Evolutionary conservation across 768 basidiomycete species (phyloP), one percentile per base, ranked within the genome.

Genomic region (Guyanaporus albipodus): DNA sequence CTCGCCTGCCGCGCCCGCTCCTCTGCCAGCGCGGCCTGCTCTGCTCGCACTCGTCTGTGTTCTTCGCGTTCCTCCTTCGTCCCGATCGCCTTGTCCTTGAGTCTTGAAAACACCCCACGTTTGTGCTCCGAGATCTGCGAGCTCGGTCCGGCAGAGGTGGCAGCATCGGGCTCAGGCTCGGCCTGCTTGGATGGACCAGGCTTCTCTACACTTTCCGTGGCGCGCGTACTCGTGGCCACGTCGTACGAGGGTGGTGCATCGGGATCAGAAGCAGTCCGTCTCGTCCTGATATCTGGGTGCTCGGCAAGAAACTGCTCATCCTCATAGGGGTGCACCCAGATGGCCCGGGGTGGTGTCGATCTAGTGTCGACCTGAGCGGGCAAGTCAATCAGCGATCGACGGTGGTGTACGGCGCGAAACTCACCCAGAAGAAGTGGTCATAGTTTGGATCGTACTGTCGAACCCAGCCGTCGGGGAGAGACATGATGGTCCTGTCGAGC

Each of bases 241-340:
- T 56, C 61, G 40, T 66, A 66, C n/a, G 64, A 46, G 21, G 64
- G 64, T 4, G 64, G 64, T 1, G 46, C 57, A n/a, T 45, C 52
- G 28, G 43, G 18, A 6, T 47, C 36, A 15, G 44, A 4, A 6
- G 36, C 33, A 14, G 22, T 2, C 15, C 69, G 54, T 50, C 74
- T 73, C 46, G 73, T 67, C 44, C 60, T 62, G 8, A 68, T 51
- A 4, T 78, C 74, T 8, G 82, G 78, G 50, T 83, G 76, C 37
- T 77, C 74, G 5, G 49, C 54, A n/a, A 85, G 70, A 62, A 75
- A 87, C 42, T 78, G 71, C 37, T 81, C 77, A 59, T 87, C 84
- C 46, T 87, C 82, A 48, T 78, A 78, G 2, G 87, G 85, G 57
- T 89, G 85, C 1, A 73, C 71, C 87, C 85, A 89, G 55, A 80